These are phyloP conservation scores for Yarrowia sp. DNA, from an alignment of 805 yeast species.

Conservation along the genomic window DNA sequence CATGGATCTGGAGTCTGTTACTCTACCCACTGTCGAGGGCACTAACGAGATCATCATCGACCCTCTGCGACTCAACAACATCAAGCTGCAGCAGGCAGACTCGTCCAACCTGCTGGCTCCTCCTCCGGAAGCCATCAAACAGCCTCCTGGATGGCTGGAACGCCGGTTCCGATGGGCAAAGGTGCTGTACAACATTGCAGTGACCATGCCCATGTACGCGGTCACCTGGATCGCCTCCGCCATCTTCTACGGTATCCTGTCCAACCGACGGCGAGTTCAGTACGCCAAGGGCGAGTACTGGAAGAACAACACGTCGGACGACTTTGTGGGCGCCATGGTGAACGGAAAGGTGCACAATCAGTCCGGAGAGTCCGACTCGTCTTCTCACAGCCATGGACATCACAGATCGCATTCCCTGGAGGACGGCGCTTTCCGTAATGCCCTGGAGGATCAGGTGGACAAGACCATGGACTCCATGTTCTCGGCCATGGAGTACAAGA, in stretches of 20 bases:
- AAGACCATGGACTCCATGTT: constrained; percentile 51
- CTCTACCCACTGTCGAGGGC: background rate
- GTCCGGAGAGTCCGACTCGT: background rate
- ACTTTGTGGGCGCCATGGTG: constrained; percentile 11
- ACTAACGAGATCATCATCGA: constrained; percentile 17
- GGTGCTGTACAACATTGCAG: constrained; percentile 21
- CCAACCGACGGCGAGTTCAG: constrained; percentile 18
- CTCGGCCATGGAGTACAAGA: constrained; percentile 29
- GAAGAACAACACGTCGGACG: constrained; percentile 18
- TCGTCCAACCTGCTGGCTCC: background rate
- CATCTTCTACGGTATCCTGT: constrained; percentile 38
- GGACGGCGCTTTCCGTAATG: constrained; percentile 12
- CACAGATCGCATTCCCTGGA: constrained; percentile 22
- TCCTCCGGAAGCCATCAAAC: constrained; percentile 13
- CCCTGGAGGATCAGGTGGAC: constrained; percentile 59
- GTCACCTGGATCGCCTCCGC: constrained; percentile 45
- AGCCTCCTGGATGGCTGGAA: constrained; percentile 27
- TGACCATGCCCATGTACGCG: constrained; percentile 26
- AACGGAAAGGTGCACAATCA: constrained; percentile 16
- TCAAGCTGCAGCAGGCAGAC: constrained; percentile 11
- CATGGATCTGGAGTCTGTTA: constrained; percentile 10
- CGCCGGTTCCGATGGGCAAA: constrained; percentile 28
- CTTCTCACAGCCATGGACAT: background rate
- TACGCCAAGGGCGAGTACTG: constrained; percentile 25
- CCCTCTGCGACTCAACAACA: constrained; percentile 13